Percentiles rank a stretch among this genome's conserved stretches.
Evolutionary conservation across 1,139 yeast genomes (phyloP).

Genomic region (Saccharomyces hybrid): DNA sequence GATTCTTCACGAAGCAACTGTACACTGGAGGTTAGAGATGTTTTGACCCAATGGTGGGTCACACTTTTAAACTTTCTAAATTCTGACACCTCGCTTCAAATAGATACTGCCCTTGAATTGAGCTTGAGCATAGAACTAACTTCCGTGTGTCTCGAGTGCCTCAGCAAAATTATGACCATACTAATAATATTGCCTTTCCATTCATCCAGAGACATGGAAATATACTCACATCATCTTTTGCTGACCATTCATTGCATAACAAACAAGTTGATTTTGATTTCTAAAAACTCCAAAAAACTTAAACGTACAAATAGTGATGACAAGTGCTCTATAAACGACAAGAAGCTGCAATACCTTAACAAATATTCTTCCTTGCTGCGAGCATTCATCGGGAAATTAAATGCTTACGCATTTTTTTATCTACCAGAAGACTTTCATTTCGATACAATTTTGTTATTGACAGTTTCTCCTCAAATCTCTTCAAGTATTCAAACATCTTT

Average conservation of each 20-base stretch:
- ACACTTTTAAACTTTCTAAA: constrained; percentile 23
- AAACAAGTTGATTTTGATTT: constrained; percentile 20
- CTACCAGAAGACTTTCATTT: constrained; percentile 24
- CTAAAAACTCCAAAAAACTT: constrained; percentile 11
- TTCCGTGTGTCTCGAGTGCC: constrained; percentile 25
- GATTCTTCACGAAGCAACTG: background rate
- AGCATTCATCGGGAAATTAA: constrained; percentile 27
- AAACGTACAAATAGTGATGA: background rate
- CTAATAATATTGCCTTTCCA: constrained; percentile 14
- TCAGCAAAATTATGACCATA: constrained; percentile 24
- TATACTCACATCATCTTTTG: constrained; percentile 23
- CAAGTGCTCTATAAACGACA: background rate
- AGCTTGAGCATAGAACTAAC: constrained; percentile 12
- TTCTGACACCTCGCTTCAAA: constrained; percentile 9
- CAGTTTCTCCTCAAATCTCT: constrained; percentile 9
- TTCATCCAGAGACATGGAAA: constrained; percentile 15
- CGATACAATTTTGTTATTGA: constrained; percentile 18
- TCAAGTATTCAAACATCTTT: constrained; percentile 7
- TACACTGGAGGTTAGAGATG: constrained; percentile 11
- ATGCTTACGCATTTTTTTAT: constrained; percentile 28
- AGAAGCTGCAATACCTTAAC: constrained; percentile 8
- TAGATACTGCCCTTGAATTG: constrained; percentile 1
- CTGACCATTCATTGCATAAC: constrained; percentile 26
- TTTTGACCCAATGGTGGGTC: constrained; percentile 30
- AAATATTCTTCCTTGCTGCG: constrained; percentile 22